A percentile compares a stretch with the other conserved stretches of the same genome.
Conservation (phyloP, 1,284 basidiomycete species). For the Cutaneotrichosporon daszewskae region DNA sequence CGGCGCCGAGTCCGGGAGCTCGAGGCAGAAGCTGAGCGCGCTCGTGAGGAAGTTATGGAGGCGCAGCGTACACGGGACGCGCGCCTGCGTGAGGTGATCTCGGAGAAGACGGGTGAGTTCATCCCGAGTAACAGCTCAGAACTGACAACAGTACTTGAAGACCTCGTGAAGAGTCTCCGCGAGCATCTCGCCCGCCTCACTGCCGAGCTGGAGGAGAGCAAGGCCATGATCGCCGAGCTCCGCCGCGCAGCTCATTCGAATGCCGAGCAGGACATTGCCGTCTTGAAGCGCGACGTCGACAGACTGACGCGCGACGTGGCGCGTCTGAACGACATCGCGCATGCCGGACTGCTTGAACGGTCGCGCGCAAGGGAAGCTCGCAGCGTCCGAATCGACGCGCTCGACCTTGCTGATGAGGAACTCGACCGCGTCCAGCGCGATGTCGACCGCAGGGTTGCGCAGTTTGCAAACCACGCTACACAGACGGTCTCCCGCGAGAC, state of each 20-base stretch:
- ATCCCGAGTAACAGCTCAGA: background rate
- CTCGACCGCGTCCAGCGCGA: constrained; percentile 26
- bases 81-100: constrained; percentile 56
- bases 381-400: constrained; percentile 13
- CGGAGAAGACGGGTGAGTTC: constrained; percentile 71
- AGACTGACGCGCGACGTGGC: constrained; percentile 71
- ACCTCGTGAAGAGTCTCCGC: constrained; percentile 64
- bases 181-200: constrained; percentile 69
- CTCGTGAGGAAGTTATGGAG: constrained; percentile 48
- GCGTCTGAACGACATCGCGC: constrained; percentile 71
- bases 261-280: constrained; percentile 52
- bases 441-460: constrained; percentile 9
- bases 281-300: constrained; percentile 51
- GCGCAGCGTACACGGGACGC: constrained; percentile 22
- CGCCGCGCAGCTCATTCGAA: constrained; percentile 38
- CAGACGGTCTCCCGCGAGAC: background rate
- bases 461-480: background rate
- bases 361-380: constrained; percentile 20
- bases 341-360: constrained; percentile 70
- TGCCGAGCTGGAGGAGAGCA: constrained; percentile 66
- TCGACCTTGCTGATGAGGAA: constrained; percentile 27
- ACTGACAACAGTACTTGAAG: constrained; percentile 61
- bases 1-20: constrained; percentile 69
- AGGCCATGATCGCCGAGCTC: constrained; percentile 59
- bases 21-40: constrained; percentile 63